phyloP scores from a whole-genome alignment of 2,329 filamentous ascomycete genomes.

The Ceratocystis smalleyi region DNA sequence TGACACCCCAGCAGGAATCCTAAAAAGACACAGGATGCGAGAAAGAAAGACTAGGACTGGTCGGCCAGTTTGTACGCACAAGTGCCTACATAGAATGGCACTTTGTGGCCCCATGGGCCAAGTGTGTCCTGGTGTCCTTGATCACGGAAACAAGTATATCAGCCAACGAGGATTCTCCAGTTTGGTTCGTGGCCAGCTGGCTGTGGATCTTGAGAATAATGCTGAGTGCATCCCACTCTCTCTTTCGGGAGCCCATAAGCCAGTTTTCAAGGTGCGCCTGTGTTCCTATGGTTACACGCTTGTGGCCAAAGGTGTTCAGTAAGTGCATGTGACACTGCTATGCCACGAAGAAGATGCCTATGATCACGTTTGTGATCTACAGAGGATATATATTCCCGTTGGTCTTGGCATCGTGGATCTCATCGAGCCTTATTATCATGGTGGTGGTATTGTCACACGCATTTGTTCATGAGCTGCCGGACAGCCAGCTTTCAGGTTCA shows the following conservation, averaged over 20 bases:
- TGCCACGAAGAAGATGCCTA: background rate
- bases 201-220: background rate
- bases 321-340: background rate
- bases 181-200: background rate
- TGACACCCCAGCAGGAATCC: too few relatives aligned
- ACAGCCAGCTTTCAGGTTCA: background rate
- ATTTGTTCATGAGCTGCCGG: background rate
- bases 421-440: background rate
- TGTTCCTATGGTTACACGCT: background rate
- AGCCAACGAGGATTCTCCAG: too few relatives aligned
- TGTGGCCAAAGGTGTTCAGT: background rate
- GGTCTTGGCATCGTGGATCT: background rate
- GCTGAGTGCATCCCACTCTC: background rate
- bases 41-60: too few relatives aligned
- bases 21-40: too few relatives aligned
- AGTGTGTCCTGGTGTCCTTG: background rate
- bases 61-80: background rate
- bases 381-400: background rate
- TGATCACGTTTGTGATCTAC: background rate
- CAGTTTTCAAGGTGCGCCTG: background rate
- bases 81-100: background rate
- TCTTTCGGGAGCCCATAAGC: background rate
- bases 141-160: background rate
- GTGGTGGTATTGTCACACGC: background rate
- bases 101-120: background rate